Percentiles rank a stretch among this genome's conserved stretches.
phyloP scores from a whole-genome alignment of 257 asterid genomes.

The Misopates orontium region DNA sequence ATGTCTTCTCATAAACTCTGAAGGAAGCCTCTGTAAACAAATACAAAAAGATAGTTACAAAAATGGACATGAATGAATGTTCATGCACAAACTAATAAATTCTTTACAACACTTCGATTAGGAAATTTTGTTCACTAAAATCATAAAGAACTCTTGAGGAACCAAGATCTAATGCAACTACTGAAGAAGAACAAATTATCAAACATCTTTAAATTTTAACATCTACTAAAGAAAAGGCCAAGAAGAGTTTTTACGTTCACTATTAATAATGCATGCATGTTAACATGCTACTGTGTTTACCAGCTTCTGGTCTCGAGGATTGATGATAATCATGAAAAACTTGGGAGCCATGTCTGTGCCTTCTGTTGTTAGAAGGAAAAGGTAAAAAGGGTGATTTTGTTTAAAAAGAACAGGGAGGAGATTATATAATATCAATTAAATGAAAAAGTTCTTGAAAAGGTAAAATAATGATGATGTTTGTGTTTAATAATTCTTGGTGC shows the following conservation, averaged over 20 bases:
- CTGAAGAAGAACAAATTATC: no score
- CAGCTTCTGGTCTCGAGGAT: constrained; percentile 9
- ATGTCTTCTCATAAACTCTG: constrained; percentile 25
- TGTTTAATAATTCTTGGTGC: neutral
- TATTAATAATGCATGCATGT: neutral
- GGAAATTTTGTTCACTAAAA: no score
- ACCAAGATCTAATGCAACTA: no score
- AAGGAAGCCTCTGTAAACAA: constrained; percentile 36
- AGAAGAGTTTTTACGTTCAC: neutral
- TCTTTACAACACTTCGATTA: no score
- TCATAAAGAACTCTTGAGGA: no score
- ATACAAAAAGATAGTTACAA: neutral
- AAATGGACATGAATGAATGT: neutral
- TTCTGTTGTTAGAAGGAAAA: neutral
- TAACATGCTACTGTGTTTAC: neutral
- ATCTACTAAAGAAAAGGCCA: no score
- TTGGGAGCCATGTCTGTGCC: constrained; percentile 7
- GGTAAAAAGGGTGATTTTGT: neutral
- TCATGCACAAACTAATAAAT: no score
- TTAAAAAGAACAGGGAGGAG: no score
- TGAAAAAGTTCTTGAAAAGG: no score
- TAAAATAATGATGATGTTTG: no score
- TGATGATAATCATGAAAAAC: neutral
- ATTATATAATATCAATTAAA: no score
- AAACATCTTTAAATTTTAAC: no score